Evolutionary conservation across 345 rosid genomes (phyloP), one percentile per base, ranked within the genome.

Genomic region (Laguncularia racemosa): DNA sequence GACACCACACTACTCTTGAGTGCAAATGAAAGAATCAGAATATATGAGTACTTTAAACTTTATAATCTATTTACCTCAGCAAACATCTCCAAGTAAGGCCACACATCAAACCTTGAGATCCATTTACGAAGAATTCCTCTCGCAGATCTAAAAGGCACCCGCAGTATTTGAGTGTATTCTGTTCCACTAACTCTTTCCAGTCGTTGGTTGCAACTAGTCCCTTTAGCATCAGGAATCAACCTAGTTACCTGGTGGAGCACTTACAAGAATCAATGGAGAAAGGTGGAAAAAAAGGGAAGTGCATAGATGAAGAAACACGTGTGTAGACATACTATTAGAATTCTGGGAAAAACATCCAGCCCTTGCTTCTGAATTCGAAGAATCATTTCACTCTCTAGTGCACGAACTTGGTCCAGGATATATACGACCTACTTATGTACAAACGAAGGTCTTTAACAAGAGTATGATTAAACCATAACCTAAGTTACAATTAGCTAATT

Each of bases 381-480:
- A 53, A 83, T 73, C 89, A 83, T 83, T 69, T 75, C 85, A 44
- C 50, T 77, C 71, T 83, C 85, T 57, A 83, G 55, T 21, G 85
- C 85, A 46, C 83, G 85, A 18, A 83, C 89, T 80, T 83, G 89
- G 63, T 83, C 85, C 49, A 83, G 81, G 58, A 83, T 80, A 56
- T 80, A 83, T 28, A 83, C 81, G 60, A 83, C 62, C 80, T 83
- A 62, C 8, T 44, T 18, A 59, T 54, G 3, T 58, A 60, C 45
- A 16, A 23, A 48, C 26, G 26, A 3, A 14, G 17, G 12, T 47
- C 49, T 21, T 14, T 18, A 16, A 38, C 12, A 64, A 40, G 16
- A n/a, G 14, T 20, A 16, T 55, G 8, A 55, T 16, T 20, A 40
- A 40, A 17, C 44, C 44, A 13, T 18, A n/a, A 1, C 26, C 54